Conservation (phyloP, 495 filamentous ascomycete species). For the Aspergillus olivimuriae region DNA sequence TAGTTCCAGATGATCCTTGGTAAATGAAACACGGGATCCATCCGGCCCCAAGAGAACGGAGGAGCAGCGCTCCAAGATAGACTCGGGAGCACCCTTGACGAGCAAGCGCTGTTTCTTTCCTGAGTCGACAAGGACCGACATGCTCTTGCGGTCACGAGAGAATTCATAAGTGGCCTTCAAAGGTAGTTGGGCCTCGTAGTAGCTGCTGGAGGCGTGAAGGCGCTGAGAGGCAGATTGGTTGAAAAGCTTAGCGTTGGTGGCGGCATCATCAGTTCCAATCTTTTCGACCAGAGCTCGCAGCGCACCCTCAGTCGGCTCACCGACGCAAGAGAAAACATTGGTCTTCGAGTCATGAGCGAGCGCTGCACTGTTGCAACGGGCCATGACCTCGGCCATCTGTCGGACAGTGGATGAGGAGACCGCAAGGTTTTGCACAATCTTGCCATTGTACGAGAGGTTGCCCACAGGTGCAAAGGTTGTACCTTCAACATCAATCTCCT, state of each 20-base stretch:
- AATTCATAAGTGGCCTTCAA: constrained; percentile 91
- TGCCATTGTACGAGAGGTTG: constrained; percentile 59
- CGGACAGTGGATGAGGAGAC: constrained; percentile 70
- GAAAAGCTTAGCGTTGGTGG: constrained; percentile 48
- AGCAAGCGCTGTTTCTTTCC: constrained; percentile 69
- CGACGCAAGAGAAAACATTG: constrained; percentile 72
- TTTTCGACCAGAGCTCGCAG: constrained; percentile 90
- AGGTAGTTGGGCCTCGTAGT: constrained; percentile 71
- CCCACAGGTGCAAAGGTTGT: constrained; percentile 89
- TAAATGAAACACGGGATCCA: constrained; percentile 66
- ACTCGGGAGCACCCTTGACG: constrained; percentile 95
- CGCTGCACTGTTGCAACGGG: constrained; percentile 82
- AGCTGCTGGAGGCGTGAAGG: constrained; percentile 72
- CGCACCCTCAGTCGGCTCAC: constrained; percentile 94
- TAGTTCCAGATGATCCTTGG: constrained; percentile 57
- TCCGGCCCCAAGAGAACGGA: constrained; percentile 66
- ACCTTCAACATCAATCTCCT: constrained; percentile 87
- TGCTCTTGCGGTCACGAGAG: constrained; percentile 96
- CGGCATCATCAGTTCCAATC: constrained; percentile 64
- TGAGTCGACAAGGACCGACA: constrained; percentile 86
- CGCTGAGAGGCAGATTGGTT: constrained; percentile 47
- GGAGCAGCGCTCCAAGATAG: constrained; percentile 85
- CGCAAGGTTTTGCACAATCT: constrained; percentile 60
- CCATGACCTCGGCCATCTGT: constrained; percentile 80
- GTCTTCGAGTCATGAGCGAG: constrained; percentile 75